phyloP scores from a whole-genome alignment of 352 stramenopile genomes.

The Blastocystis sp. region DNA sequence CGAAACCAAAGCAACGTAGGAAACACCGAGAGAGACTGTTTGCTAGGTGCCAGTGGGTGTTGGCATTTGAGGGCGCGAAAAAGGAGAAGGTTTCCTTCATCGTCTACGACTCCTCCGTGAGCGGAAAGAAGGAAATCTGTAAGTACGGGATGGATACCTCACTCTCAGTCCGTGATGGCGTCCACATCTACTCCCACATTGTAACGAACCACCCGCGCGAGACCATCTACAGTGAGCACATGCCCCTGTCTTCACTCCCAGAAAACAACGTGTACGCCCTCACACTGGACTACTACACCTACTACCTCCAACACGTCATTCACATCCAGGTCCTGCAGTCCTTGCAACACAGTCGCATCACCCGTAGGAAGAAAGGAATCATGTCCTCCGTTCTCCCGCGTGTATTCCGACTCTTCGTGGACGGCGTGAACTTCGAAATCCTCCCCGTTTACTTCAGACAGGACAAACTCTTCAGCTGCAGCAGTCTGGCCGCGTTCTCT shows the following conservation, averaged over 20 bases:
- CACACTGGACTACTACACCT: constrained; percentile 59
- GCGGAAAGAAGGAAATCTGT: constrained; percentile 65
- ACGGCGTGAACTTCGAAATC: constrained; percentile 55
- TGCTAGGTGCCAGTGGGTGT: constrained; percentile 55
- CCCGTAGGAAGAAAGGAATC: constrained; percentile 35
- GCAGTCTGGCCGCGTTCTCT: background rate
- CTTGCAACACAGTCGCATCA: background rate
- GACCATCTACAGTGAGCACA: constrained; percentile 11
- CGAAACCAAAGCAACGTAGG: constrained; percentile 45
- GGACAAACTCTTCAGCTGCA: constrained; percentile 2
- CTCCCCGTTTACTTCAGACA: constrained; percentile 43
- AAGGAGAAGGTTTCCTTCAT: constrained; percentile 58
- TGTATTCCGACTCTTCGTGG: constrained; percentile 46
- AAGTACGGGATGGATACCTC: background rate
- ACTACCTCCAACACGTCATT: constrained; percentile 63
- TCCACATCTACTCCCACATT: constrained; percentile 42
- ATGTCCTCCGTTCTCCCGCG: constrained; percentile 36
- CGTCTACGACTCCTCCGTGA: constrained; percentile 42
- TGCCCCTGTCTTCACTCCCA: background rate
- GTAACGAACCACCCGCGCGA: background rate
- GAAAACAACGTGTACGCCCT: constrained; percentile 24
- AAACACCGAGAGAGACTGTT: background rate
- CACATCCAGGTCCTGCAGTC: constrained; percentile 67
- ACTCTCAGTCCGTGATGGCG: constrained; percentile 36
- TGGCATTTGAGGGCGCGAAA: constrained; percentile 8